Conservation (phyloP, 352 stramenopile species). For the Phytophthora citrophthora region DNA sequence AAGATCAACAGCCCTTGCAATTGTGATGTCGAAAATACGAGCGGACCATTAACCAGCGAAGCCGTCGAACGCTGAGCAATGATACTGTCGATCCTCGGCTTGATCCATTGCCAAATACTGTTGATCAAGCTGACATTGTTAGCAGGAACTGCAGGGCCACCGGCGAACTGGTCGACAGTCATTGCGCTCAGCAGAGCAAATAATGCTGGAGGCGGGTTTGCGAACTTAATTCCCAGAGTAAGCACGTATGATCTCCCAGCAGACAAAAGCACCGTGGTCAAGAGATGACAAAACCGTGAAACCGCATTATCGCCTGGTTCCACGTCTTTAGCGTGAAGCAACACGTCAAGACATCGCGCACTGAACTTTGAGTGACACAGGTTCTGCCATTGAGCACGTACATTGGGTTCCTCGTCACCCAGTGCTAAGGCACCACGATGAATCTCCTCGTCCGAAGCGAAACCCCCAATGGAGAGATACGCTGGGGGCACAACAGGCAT, state of each 20-base stretch:
- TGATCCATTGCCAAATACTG: slow-evolving; percentile 50
- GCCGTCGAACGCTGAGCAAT: slow-evolving; percentile 2
- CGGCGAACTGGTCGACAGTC: slow-evolving; percentile 38
- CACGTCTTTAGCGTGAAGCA: slow-evolving; percentile 21
- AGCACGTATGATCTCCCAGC: slow-evolving; percentile 53
- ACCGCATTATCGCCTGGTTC: slow-evolving; percentile 26
- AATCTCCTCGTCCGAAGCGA: slow-evolving; percentile 29
- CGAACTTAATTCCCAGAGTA: slow-evolving; percentile 51
- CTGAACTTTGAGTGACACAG: slow-evolving; percentile 52
- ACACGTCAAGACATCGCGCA: slow-evolving; percentile 37
- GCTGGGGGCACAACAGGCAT: slow-evolving; percentile 7
- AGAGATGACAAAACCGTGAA: slow-evolving; percentile 40
- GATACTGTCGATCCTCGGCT: slow-evolving; percentile 18
- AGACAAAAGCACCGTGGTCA: slow-evolving; percentile 51
- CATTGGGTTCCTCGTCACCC: slow-evolving; percentile 9
- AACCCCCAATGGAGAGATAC: slow-evolving; percentile 12
- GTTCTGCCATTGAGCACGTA: slow-evolving; percentile 54
- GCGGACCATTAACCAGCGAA: slow-evolving; percentile 14
- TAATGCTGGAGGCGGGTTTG: slow-evolving; percentile 44
- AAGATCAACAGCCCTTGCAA: slow-evolving; percentile 63
- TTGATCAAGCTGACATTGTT: slow-evolving; percentile 29
- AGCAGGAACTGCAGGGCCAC: not conserved
- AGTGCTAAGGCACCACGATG: slow-evolving; percentile 12
- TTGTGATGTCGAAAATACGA: slow-evolving; percentile 27
- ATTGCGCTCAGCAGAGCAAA: slow-evolving; percentile 62